phyloP scores from a whole-genome alignment of 2,329 filamentous ascomycete genomes.

The Pseudogymnoascus sp. region DNA sequence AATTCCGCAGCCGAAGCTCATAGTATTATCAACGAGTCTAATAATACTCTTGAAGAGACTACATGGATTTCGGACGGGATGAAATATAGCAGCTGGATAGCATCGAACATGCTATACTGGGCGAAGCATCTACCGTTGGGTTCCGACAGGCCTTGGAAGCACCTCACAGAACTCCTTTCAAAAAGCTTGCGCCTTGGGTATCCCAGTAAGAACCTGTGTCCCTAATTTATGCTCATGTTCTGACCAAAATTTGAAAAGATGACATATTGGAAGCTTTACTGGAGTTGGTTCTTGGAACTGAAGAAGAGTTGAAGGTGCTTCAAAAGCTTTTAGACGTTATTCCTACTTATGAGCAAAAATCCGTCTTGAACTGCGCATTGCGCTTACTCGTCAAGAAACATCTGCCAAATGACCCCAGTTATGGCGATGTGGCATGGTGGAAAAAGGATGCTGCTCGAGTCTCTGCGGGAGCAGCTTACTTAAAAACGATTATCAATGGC shows the following conservation, averaged over 20 bases:
- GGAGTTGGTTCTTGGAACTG: neutral
- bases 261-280: neutral
- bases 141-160: slow-evolving; percentile 20
- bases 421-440: slow-evolving; percentile 27
- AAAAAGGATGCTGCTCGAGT: slow-evolving; percentile 31
- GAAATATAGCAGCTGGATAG: slow-evolving; percentile 26
- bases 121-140: slow-evolving; percentile 15
- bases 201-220: slow-evolving; percentile 19
- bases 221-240: neutral
- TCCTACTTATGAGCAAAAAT: slow-evolving; percentile 25
- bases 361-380: slow-evolving; percentile 20
- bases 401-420: slow-evolving; percentile 20
- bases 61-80: slow-evolving; percentile 27
- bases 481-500: slow-evolving; percentile 42
- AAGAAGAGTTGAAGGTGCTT: slow-evolving; percentile 18
- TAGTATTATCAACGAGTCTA: slow-evolving; percentile 28
- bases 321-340: slow-evolving; percentile 21
- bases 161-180: slow-evolving; percentile 23
- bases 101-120: slow-evolving; percentile 24
- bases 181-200: slow-evolving; percentile 27
- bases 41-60: slow-evolving; percentile 18
- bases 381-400: slow-evolving; percentile 23
- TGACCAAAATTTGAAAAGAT: neutral
- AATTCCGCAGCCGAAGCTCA: slow-evolving; percentile 48
- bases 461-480: slow-evolving; percentile 49